These are phyloP conservation scores for Coemansia umbellata DNA, from an alignment of 192 early-diverging fungal genomes.

Conservation along the genomic window DNA sequence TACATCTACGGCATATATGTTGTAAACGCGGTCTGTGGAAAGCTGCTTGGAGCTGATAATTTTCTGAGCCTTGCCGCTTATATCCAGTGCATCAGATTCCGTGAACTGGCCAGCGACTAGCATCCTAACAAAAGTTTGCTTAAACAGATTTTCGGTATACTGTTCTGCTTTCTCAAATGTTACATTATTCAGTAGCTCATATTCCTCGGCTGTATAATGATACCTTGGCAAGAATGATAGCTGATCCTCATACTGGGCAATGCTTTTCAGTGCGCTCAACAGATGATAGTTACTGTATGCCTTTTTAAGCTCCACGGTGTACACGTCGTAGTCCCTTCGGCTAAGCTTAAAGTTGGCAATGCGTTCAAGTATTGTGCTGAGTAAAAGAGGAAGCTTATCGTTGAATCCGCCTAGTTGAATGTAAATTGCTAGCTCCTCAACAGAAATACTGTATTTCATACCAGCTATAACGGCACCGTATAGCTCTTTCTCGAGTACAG, in stretches of 20 bases:
- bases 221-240: neutral
- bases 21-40: conserved; percentile 8
- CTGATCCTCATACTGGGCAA: neutral
- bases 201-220: neutral
- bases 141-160: conserved; percentile 66
- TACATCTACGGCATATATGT: neutral
- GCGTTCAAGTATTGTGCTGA: conserved; percentile 58
- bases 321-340: neutral
- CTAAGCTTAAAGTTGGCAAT: conserved; percentile 12
- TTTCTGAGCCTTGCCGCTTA: conserved; percentile 52
- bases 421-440: conserved; percentile 15
- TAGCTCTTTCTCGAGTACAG: conserved; percentile 71
- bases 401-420: conserved; percentile 62
- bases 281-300: neutral
- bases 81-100: conserved; percentile 56
- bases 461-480: conserved; percentile 79
- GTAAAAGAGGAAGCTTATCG: conserved; percentile 67
- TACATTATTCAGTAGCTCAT: conserved; percentile 55
- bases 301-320: neutral
- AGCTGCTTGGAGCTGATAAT: conserved; percentile 56
- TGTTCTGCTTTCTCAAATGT: conserved; percentile 62
- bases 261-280: neutral
- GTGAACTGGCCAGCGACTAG: conserved; percentile 78
- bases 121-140: conserved; percentile 66
- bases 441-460: conserved; percentile 57